These are phyloP conservation scores for Scheffersomyces amazonensis DNA, from an alignment of 805 yeast genomes.

Conservation along the genomic window DNA sequence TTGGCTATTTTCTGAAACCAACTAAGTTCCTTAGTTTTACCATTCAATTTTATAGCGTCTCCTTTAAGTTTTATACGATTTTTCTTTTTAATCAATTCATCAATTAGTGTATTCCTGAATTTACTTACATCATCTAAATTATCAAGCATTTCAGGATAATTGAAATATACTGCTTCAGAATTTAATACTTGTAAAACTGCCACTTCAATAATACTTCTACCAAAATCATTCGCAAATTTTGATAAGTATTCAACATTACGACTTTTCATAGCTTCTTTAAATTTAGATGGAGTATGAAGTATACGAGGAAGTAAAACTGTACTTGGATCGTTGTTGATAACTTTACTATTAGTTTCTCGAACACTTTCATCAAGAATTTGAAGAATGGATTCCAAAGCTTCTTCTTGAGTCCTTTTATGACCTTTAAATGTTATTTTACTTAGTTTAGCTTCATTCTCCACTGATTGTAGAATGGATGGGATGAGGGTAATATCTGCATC, in stretches of 20 bases:
- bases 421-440: not conserved
- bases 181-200: not conserved
- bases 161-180: not conserved
- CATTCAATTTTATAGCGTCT: not conserved
- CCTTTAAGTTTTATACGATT: not conserved
- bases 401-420: not conserved
- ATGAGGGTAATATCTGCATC: not conserved
- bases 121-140: not conserved
- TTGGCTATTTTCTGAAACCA: not conserved
- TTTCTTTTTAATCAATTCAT: not conserved
- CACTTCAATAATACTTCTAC: not conserved
- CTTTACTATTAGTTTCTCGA: not conserved
- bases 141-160: not conserved
- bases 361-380: not conserved
- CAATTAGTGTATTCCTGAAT: not conserved
- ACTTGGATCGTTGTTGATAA: no score
- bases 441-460: not conserved
- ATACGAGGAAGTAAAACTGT: not conserved
- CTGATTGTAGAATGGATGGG: not conserved
- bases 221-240: slow-evolving; percentile 3
- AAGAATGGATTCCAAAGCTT: slow-evolving; percentile 2
- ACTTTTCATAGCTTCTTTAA: not conserved
- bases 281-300: not conserved
- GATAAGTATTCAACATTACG: not conserved
- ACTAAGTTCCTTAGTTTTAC: not conserved